Conservation (phyloP, 2,329 filamentous ascomycete species). For the Diaporthe humulicola region DNA sequence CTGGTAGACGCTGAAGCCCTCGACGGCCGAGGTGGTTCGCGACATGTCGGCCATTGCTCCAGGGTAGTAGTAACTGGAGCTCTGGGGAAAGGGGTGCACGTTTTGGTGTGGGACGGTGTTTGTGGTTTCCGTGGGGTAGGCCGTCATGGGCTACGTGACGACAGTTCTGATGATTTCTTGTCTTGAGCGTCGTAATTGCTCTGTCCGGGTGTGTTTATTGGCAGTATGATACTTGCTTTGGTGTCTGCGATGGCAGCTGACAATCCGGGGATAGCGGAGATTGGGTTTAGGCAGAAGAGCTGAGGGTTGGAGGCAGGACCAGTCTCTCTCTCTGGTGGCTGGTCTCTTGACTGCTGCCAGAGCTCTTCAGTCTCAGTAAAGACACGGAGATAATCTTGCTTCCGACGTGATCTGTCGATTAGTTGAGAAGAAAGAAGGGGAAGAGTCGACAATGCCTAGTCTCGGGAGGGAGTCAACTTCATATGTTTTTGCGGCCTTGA, state of each 20-base stretch:
- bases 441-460: not conserved
- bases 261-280: constrained; percentile 30
- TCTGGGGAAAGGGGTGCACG: constrained; percentile 9
- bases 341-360: constrained; percentile 38
- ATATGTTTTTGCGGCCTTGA: constrained; percentile 39
- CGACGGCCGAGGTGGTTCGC: constrained; percentile 50
- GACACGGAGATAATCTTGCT: constrained; percentile 4
- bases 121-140: not conserved
- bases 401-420: constrained; percentile 9
- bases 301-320: constrained; percentile 22
- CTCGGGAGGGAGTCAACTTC: constrained; percentile 40
- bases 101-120: not conserved
- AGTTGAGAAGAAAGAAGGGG: constrained; percentile 12
- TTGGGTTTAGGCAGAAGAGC: constrained; percentile 32
- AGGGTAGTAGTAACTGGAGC: constrained; percentile 12
- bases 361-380: constrained; percentile 31
- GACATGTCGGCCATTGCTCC: constrained; percentile 52
- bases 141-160: not conserved
- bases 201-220: not conserved
- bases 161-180: not conserved
- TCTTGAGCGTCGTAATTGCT: constrained; percentile 3
- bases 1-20: constrained; percentile 73
- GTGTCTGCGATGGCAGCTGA: constrained; percentile 5
- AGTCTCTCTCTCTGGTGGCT: constrained; percentile 20
- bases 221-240: not conserved